A percentile compares a stretch with the other conserved stretches of the same genome.
phyloP scores from a whole-genome alignment of 129 eudicot genomes.

The Calendula officinalis region DNA sequence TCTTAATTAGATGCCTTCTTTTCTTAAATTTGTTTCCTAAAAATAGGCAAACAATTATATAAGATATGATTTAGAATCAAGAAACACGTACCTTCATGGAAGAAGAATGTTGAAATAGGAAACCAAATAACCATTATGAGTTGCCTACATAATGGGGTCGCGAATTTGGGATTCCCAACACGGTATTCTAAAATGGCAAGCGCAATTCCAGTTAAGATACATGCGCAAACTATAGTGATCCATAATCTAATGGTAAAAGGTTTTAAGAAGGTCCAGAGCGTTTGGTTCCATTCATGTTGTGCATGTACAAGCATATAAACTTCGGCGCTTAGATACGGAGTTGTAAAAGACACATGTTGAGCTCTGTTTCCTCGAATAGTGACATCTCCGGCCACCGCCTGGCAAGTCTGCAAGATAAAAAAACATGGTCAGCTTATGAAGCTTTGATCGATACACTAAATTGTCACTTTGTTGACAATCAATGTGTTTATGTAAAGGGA shows the following conservation, averaged over 20 bases:
- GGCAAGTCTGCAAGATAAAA: conserved; percentile 8
- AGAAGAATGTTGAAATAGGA: conserved; percentile 17
- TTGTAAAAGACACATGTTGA: conserved; percentile 8
- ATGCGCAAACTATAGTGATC: conserved; percentile 6
- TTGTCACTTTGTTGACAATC: too few species aligned
- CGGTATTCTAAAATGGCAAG: conserved; percentile 21
- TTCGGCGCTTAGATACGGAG: conserved; percentile 20
- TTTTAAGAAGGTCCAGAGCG: conserved; percentile 16
- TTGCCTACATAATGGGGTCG: conserved; percentile 2
- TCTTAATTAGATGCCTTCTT: not conserved
- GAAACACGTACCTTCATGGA: conserved; percentile 10
- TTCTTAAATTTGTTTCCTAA: not conserved
- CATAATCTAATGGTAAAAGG: conserved; percentile 21
- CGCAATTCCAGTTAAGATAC: conserved; percentile 10
- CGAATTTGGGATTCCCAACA: not conserved
- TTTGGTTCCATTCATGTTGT: conserved; percentile 21
- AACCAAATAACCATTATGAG: conserved; percentile 23
- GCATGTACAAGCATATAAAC: conserved; percentile 22
- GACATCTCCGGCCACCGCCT: conserved; percentile 22
- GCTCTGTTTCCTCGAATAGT: conserved; percentile 5
- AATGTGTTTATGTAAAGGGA: too few species aligned
- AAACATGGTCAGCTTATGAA: not conserved
- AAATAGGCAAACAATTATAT: too few species aligned
- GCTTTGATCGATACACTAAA: not conserved
- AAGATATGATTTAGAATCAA: too few species aligned